Base-by-base conservation (phyloP, 2,329 filamentous ascomycete genomes). In the Fusarium coicis region DNA sequence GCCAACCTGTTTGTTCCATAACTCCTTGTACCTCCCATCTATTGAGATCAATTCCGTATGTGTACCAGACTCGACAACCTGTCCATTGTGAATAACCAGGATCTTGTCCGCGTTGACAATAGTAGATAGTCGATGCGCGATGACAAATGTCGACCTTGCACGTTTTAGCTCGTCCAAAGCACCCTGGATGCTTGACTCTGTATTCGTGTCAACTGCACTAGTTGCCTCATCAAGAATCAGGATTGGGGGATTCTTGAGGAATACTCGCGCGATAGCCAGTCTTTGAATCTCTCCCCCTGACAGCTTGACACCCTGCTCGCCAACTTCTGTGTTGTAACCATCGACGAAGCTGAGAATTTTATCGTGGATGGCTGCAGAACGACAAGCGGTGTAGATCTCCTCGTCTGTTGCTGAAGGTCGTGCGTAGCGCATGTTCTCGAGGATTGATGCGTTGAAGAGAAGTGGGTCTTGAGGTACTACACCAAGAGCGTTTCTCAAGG, bases 161-260 rank as follows among this genome's bases (percentile, higher is more conserved):
- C 80, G 80, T 57, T 83, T 85, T 30, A 89, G 77, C 44, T 80
- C 78, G 6, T 83, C 80, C 44, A 90, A 76, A 10, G 86, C 84
- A 54, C 79, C 65, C 75, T 88, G 83, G 37, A 90, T 84, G 55
- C 79, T 76, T 4, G 77, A 76, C 70, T 88, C 84, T 0, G 84
- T 87, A 88, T 74, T 76, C 4, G 81, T 80, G 49, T 85, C 82
- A 30, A 85, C 73, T 1, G 90, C 88, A 37, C 87, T 89, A 0
- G 91, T 93, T 0, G 91, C 91, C 80, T 93, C 91, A 68, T 93
- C 92, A 4, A 91, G 83, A 16, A 94, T 88, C 1, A 93, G 81
- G 50, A 93, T 91, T 2, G 85, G 85, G 2, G 88, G 88, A 10
- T 85, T 83, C 7, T 87, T 83, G 2, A 90, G 79, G 12, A 90